Percentiles rank a stretch among this genome's conserved stretches.
These are phyloP conservation scores for Euphorbia peplus DNA, from an alignment of 345 rosid genomes.

Conservation along the genomic window DNA sequence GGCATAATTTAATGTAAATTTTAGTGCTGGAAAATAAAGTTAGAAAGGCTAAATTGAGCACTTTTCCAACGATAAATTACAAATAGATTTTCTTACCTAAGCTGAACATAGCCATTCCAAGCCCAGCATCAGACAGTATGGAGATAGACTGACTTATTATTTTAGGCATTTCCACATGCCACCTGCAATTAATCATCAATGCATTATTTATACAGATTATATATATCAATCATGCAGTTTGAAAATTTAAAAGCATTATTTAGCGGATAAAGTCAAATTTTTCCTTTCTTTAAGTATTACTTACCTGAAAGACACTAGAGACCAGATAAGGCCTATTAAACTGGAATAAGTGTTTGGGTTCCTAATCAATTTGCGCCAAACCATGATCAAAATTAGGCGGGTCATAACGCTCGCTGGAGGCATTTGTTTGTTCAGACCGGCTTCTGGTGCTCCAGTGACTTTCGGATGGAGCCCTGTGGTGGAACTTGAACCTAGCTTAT, in stretches of 20 bases:
- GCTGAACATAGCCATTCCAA: slow-evolving; percentile 43
- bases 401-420: slow-evolving; percentile 39
- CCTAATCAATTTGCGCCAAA: slow-evolving; percentile 34
- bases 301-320: slow-evolving; percentile 27
- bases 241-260: background rate
- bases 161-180: slow-evolving; percentile 33
- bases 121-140: slow-evolving; percentile 40
- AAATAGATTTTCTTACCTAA: slow-evolving; percentile 24
- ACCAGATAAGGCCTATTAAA: slow-evolving; percentile 33
- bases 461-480: slow-evolving; percentile 61
- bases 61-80: background rate
- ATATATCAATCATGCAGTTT: background rate
- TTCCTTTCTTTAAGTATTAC: background rate
- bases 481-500: slow-evolving; percentile 57
- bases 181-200: slow-evolving; percentile 19
- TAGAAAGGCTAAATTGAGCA: background rate
- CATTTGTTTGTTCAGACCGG: slow-evolving; percentile 29
- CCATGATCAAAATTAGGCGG: slow-evolving; percentile 35
- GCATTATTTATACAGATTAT: background rate
- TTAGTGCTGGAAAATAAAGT: background rate
- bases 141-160: slow-evolving; percentile 29
- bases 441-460: slow-evolving; percentile 29
- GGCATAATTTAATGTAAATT: background rate
- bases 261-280: slow-evolving; percentile 1
- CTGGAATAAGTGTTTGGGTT: slow-evolving; percentile 39